Conservation (phyloP, 1,284 basidiomycete species). For the Fistulinella staudtii region DNA sequence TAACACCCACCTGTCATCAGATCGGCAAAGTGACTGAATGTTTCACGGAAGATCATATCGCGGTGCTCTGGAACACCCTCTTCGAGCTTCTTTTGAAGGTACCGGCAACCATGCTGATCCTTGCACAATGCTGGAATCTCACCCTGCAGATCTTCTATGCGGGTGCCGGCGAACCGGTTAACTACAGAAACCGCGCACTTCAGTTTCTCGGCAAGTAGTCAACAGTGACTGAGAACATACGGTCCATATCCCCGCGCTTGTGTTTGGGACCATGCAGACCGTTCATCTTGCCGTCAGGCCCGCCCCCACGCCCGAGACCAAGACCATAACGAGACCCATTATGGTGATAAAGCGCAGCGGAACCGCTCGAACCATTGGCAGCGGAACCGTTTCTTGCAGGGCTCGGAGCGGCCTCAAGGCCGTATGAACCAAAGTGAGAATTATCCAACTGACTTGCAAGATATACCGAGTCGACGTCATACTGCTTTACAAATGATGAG, state of each 20-base stretch:
- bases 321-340: constrained; percentile 74
- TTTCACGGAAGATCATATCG: constrained; percentile 99
- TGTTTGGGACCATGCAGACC: constrained; percentile 89
- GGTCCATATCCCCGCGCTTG: constrained; percentile 90
- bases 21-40: constrained; percentile 96
- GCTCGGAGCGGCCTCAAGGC: constrained; percentile 59
- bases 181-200: constrained; percentile 43
- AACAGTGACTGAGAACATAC: constrained; percentile 56
- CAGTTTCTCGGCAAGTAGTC: constrained; percentile 3
- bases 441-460: constrained; percentile 49
- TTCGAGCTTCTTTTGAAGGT: constrained; percentile 98
- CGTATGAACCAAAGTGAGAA: constrained; percentile 60
- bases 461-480: constrained; percentile 59
- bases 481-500: constrained; percentile 39
- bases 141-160: constrained; percentile 92
- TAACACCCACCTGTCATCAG: constrained; percentile 83
- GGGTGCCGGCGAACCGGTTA: constrained; percentile 92
- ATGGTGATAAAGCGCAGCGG: constrained; percentile 78
- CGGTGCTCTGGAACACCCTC: constrained; percentile 92
- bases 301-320: constrained; percentile 49
- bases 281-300: constrained; percentile 73
- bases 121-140: constrained; percentile 94
- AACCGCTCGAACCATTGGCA: constrained; percentile 58
- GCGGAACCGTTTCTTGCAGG: constrained; percentile 38
- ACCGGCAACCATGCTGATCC: constrained; percentile 98